phyloP scores from a whole-genome alignment of 1,284 basidiomycete genomes.

The Rhodotorula sp. region DNA sequence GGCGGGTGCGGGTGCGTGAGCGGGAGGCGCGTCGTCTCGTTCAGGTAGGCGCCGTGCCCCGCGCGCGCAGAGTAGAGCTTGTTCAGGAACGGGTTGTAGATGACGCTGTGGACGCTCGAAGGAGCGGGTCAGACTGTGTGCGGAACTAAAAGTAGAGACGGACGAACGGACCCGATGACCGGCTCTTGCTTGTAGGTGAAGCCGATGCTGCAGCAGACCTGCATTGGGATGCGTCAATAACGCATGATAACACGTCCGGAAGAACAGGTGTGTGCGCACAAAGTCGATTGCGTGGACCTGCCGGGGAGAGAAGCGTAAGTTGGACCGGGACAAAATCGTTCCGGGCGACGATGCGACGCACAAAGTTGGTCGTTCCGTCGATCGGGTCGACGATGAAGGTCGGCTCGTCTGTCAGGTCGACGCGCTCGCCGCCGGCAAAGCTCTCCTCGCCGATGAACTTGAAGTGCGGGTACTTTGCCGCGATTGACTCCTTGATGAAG shows the following conservation, averaged over 20 bases:
- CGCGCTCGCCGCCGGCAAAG: constrained; percentile 70
- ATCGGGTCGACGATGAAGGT: constrained; percentile 92
- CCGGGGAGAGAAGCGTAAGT: neutral
- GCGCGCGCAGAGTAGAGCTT: constrained; percentile 75
- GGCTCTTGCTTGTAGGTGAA: constrained; percentile 78
- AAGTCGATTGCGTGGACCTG: constrained; percentile 58
- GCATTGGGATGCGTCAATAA: neutral
- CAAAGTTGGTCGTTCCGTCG: constrained; percentile 92
- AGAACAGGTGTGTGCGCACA: neutral
- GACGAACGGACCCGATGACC: constrained; percentile 61
- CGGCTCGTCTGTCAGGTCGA: constrained; percentile 76
- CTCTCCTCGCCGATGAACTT: constrained; percentile 78
- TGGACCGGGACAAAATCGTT: neutral
- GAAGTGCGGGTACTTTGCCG: constrained; percentile 24
- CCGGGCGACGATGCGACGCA: constrained; percentile 51
- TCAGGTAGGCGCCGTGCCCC: constrained; percentile 77
- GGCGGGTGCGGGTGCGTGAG: constrained; percentile 66
- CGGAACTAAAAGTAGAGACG: neutral
- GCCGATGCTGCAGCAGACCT: constrained; percentile 84
- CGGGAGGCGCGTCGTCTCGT: constrained; percentile 61
- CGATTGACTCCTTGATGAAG: constrained; percentile 72
- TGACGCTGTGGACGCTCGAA: constrained; percentile 58
- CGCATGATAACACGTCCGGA: no score
- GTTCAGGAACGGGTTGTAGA: constrained; percentile 90
- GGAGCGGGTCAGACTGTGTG: neutral